phyloP scores from a whole-genome alignment of 306 rosid genomes.

The Argentina anserina region DNA sequence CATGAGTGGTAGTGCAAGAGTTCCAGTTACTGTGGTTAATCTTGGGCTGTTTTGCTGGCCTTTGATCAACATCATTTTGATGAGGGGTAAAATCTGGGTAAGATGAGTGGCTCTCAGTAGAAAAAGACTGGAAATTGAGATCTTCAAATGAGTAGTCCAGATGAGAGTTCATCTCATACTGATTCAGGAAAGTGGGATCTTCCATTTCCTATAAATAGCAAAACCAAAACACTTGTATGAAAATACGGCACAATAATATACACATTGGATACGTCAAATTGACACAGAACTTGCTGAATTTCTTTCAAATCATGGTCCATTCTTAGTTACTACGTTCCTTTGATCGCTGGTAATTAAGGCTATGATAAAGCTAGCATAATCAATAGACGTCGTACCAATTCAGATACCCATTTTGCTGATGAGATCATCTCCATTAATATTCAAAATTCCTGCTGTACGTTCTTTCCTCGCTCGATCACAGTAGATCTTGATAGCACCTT shows the following conservation, averaged over 20 bases:
- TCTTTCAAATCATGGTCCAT: neutral
- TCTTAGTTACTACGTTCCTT: neutral
- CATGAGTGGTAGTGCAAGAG: constrained; percentile 16
- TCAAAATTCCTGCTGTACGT: neutral
- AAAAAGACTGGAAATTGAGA: constrained; percentile 29
- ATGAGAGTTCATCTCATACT: constrained; percentile 22
- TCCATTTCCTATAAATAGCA: constrained; percentile 25
- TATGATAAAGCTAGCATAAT: neutral
- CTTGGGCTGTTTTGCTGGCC: constrained; percentile 42
- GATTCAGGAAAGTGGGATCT: constrained; percentile 18
- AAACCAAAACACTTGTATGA: neutral
- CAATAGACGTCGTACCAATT: constrained; percentile 26
- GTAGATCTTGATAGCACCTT: neutral
- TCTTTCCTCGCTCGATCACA: constrained; percentile 1
- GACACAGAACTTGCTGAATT: neutral
- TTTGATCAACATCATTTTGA: neutral
- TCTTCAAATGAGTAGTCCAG: constrained; percentile 35
- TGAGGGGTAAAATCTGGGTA: constrained; percentile 19
- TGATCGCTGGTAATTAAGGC: neutral
- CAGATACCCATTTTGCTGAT: constrained; percentile 37
- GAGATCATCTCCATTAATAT: constrained; percentile 27
- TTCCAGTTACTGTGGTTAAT: constrained; percentile 27
- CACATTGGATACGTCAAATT: neutral
- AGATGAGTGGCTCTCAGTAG: constrained; percentile 39
- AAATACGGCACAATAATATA: neutral